These are phyloP conservation scores for Backusella westeae DNA, from an alignment of 192 early-diverging fungal species.

Conservation along the genomic window DNA sequence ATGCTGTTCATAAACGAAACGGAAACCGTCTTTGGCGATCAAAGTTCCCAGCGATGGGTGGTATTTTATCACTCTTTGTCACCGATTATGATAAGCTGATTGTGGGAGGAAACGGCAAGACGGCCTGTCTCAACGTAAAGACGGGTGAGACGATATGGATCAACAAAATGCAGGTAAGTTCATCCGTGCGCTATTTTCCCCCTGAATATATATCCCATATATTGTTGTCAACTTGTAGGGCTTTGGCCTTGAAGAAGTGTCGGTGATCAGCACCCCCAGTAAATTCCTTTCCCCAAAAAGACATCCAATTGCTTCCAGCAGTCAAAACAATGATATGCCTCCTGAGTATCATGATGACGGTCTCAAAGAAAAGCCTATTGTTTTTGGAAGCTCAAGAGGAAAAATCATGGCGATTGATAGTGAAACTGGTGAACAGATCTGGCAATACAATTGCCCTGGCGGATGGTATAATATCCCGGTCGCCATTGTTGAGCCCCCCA, in stretches of 20 bases:
- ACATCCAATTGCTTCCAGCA: background rate
- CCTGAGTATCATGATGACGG: background rate
- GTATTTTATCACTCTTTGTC: background rate
- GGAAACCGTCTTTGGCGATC: background rate
- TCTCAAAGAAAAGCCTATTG: background rate
- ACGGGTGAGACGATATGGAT: background rate
- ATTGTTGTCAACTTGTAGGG: background rate
- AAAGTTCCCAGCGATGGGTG: background rate
- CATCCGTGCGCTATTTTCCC: background rate
- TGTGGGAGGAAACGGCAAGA: background rate
- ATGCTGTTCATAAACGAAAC: background rate
- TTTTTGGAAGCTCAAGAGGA: conserved; percentile 15
- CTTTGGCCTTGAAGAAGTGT: background rate
- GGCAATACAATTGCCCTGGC: conserved; percentile 25
- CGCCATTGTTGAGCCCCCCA: conserved; percentile 8
- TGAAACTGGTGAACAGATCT: conserved; percentile 10
- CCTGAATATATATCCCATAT: background rate
- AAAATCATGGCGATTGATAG: conserved; percentile 22
- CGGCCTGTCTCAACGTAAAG: background rate
- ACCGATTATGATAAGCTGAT: background rate
- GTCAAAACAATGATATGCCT: background rate
- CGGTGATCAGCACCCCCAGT: background rate
- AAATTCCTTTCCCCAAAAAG: background rate
- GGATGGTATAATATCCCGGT: conserved; percentile 23
- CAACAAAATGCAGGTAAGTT: background rate